Evolutionary conservation across 1,139 yeast genomes (phyloP), one percentile per base, ranked within the genome.

Genomic region (Yamadazyma triangularis): DNA sequence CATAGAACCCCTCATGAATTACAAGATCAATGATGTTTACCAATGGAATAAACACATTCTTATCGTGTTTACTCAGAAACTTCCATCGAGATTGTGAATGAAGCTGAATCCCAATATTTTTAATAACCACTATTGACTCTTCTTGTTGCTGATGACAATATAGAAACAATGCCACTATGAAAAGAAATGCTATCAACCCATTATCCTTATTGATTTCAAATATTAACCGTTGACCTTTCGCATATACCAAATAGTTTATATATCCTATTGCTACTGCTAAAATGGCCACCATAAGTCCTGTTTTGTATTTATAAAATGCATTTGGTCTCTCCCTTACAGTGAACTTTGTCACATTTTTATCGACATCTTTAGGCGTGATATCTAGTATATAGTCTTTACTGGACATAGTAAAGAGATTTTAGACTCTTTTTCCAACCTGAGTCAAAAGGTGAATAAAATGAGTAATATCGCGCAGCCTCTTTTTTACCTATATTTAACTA

Each of bases 1-100:
- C 77, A 38, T 64, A 68, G 47, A 80, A 79, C 1, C 83, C 87
- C 49, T 81, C 89, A 45, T 79, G 80, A 20, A 81, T 74, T 0
- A 79, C 75, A 16, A 80, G 50, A 48, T 79, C 86, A 4, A 73
- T 67, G 30, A 80, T 66, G 27, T 60, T 59, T 27, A 66, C 72
- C 24, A 67, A 55, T 0, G 85, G 79, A 10, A 78, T 63, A 45
- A 79, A 77, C 15, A 47, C 37, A 31, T 51, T 46, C 29, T 49
- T 45, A 15, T 50, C 48, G 5, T 42, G 33, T 11, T 45, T 45
- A 12, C 37, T 33, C 23, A 47, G 42, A 34, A 58, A 56, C 33
- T 43, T 45, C 68, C 69, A 64, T 3, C 44, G 25, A 15, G 51
- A 49, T 25, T 47, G 45, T 4, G 60, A 52, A 8, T 48, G 42